Base-by-base conservation (phyloP, 305 asterid genomes). In the Fraxinus albicans region DNA sequence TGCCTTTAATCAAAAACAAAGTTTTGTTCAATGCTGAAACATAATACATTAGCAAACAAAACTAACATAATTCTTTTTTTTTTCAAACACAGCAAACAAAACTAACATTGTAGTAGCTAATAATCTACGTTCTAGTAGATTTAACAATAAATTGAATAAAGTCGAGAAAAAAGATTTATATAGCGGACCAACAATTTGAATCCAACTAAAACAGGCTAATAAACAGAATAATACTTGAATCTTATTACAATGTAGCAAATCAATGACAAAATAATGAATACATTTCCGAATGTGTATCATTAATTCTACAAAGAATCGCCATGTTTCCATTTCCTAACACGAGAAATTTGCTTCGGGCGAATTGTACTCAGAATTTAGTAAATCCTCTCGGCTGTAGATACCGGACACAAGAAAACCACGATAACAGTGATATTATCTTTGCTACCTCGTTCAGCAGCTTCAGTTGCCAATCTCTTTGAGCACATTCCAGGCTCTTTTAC, bases 401-500 rank as follows among this genome's bases (percentile, higher is more conserved):
- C 98, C 1, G 95, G 93, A 50, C 96, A 95, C 79, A 96, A 82
- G 88, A 96, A 96, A 47, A 96, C 88, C 15, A 94, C 94, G 2
- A 96, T 90, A 38, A 92, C 98, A 0, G 98, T 94, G 44, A 96
- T 91, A 81, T 96, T 96, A 80, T 96, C 99, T 86, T 92, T 90
- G 92, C 97, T 91, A 82, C 98, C 98, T 34, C 98, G 88, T 75
- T 79, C 97, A 36, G 87, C 92, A 23, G 99, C 99, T 88, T 93
- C 98, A 42, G 98, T 92, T 17, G 92, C 97, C 86, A 96, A 84
- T 83, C 99, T 89, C 91, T 96, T 96, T 34, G 97, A 87, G 77
- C 99, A 96, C 99, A 96, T 96, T 76, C 97, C 98, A 1, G 95
- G 88, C 84, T 93, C 98, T 88, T 96, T 96, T 38, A 96, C 99